Base-by-base conservation (phyloP, 2,329 filamentous ascomycete genomes). In the Epichloe typhina region DNA sequence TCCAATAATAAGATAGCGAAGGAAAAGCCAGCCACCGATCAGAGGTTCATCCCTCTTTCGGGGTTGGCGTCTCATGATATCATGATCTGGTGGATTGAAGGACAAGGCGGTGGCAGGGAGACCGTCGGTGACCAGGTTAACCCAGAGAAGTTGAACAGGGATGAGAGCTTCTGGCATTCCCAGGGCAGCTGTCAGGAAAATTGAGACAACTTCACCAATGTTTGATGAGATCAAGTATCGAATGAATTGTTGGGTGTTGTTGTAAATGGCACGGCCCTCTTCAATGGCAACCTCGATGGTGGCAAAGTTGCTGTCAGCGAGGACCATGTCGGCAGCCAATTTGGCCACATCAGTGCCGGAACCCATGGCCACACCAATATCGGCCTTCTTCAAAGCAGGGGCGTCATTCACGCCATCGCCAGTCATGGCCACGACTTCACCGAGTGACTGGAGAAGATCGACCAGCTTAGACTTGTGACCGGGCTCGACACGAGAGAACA, bases 181-280 rank as follows among this genome's bases (percentile, higher is more conserved):
- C 53, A 94, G 75, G 13, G 93, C 93, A 26, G 93, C 93, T 12
- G 93, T 98, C 60, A 98, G 71, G 78, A 98, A 98, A 69, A 98
- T 98, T 9, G 93, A 97, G 37, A 98, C 93, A 37, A 98, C 93
- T 68, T 98, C 93, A 61, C 93, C 94, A 58, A 98, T 98, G 73
- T 98, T 98, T 56, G 91, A 97, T 8, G 91, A 97, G 67, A 98
- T 98, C 54, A 98, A 79, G 68, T 98, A 98, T 47, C 94, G 88
- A 70, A 98, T 98, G 70, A 98, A 98, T 67, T 98, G 93, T 66
- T 98, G 93, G 5, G 93, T 98, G 76, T 98, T 98, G 83, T 93
- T 97, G 79, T 96, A 98, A 71, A 98, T 98, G 56, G 90, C 90
- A 55, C 93, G 86, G 50, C 93, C 93, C 71, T 98, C 93, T 67